phyloP scores from a whole-genome alignment of 345 rosid species.

The Sisymbrium altissimum region DNA sequence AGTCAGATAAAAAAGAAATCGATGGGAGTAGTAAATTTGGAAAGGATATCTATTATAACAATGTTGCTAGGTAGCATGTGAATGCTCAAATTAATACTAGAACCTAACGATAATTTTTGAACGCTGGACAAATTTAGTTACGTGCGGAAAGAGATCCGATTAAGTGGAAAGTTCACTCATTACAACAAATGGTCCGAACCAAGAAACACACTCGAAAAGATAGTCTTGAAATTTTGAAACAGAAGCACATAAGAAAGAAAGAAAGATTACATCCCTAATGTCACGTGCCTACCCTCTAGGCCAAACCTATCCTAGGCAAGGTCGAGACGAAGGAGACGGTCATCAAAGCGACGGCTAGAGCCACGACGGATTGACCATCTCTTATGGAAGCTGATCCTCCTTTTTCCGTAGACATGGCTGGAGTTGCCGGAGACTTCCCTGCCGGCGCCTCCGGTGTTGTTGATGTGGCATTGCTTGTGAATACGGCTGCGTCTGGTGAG shows the following conservation, averaged over 20 bases:
- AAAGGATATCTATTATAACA: too few species aligned
- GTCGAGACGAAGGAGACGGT: conserved; percentile 30
- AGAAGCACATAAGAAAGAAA: not conserved
- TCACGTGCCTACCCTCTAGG: not conserved
- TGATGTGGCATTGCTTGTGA: conserved; percentile 38
- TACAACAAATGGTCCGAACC: conserved; percentile 14
- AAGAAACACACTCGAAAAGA: conserved; percentile 7
- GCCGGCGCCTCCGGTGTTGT: conserved; percentile 16
- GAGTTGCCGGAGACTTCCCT: conserved; percentile 23
- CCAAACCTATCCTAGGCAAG: conserved; percentile 15
- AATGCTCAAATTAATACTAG: not conserved
- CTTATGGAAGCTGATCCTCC: conserved; percentile 21
- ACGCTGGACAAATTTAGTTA: not conserved
- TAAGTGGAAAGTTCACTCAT: conserved; percentile 6
- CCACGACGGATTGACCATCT: conserved; percentile 9
- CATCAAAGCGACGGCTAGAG: conserved; percentile 20
- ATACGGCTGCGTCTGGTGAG: conserved; percentile 79
- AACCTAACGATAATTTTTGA: not conserved
- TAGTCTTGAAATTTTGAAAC: conserved; percentile 5
- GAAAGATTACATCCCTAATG: conserved; percentile 11
- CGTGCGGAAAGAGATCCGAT: not conserved
- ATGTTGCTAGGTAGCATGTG: not conserved
- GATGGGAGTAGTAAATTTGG: too few species aligned
- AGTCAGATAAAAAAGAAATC: too few species aligned
- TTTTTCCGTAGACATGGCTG: conserved; percentile 9